A percentile compares a stretch with the other conserved stretches of the same genome.
Evolutionary conservation across 345 rosid genomes (phyloP).

Genomic region (Theobroma cacao): DNA sequence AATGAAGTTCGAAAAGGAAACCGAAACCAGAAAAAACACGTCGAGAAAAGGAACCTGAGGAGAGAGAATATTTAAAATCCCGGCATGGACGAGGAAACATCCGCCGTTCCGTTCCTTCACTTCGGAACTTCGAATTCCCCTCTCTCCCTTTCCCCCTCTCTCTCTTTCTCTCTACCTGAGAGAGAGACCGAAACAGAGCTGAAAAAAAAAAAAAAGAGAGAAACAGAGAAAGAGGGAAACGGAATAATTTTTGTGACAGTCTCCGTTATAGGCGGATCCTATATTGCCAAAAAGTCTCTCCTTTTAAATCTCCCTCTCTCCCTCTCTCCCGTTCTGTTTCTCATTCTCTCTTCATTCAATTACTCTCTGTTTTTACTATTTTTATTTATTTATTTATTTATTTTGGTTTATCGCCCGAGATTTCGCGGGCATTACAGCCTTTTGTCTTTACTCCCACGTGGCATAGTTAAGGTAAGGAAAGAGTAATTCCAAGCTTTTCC

Average conservation of each 20-base stretch:
- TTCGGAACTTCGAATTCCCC: conserved; percentile 15
- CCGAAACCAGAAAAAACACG: not conserved
- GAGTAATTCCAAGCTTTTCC: not conserved
- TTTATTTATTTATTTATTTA: not conserved
- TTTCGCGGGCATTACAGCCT: not conserved
- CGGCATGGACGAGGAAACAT: conserved; percentile 24
- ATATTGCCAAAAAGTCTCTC: not conserved
- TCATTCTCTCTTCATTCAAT: not conserved
- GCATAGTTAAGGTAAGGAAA: not conserved
- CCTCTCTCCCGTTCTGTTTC: not conserved
- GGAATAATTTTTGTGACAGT: too few species aligned
- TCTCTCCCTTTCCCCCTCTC: conserved; percentile 15
- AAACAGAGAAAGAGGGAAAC: not conserved
- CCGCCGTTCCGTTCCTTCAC: not conserved
- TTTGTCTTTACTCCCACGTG: not conserved
- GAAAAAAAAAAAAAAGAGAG: not conserved
- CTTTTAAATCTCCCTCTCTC: not conserved
- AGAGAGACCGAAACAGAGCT: not conserved
- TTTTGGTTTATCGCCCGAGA: not conserved
- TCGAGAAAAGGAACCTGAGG: not conserved
- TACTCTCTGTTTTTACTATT: not conserved
- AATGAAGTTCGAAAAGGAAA: not conserved
- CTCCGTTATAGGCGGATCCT: conserved; percentile 5
- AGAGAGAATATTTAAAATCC: conserved; percentile 26
- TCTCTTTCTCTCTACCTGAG: not conserved